Base-by-base conservation (phyloP, 495 filamentous ascomycete species). In the Tuber aestivum region DNA sequence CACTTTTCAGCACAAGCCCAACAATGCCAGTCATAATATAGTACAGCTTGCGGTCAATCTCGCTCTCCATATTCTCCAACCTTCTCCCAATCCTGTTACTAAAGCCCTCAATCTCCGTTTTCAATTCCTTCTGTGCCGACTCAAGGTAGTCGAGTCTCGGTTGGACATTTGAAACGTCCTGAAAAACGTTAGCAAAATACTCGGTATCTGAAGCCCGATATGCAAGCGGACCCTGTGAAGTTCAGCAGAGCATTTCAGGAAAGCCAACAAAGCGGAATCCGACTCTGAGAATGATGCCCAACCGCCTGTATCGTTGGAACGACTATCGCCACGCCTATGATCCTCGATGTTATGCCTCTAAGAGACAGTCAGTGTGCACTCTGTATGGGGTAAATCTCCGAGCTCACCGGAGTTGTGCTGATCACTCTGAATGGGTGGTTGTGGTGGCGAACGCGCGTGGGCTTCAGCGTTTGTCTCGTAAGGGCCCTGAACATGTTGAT, bases 401-500 rank as follows among this genome's bases (percentile, higher is more conserved):
- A 69, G 72, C 61, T 74, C 23, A 74, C 40, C 20, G 72, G 56
- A 69, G 38, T 32, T 35, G 72, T 45, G 16, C 50, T 74, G 37
- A 74, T 32, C 38, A 21, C 72, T 50, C 56, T 69, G 9, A 40
- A 3, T 32, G 72, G 50, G 16, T 72, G 27, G 8, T 40, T 40
- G 38, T 20, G 20, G 42, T 45, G 42, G 42, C 35, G 71, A 72
- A 50, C 10, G 10, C 5, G 1, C 9, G 42, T 14, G 65, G 74
- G 41, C 21, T 72, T 44, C n/a, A 65, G 50, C 44, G 42, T 35
- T 68, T 72, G 70, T 38, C 44, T 72, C 45, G 23, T 75, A 18
- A 72, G 44, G 16, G 72, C 9, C 45, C 69, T 75, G 74, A 72
- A 38, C 45, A 72, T 75, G 69, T 23, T 21, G 32, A 37, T 72